Base-by-base conservation (phyloP, 2,329 filamentous ascomycete species). In the Phaeophleospora eucalypticola region DNA sequence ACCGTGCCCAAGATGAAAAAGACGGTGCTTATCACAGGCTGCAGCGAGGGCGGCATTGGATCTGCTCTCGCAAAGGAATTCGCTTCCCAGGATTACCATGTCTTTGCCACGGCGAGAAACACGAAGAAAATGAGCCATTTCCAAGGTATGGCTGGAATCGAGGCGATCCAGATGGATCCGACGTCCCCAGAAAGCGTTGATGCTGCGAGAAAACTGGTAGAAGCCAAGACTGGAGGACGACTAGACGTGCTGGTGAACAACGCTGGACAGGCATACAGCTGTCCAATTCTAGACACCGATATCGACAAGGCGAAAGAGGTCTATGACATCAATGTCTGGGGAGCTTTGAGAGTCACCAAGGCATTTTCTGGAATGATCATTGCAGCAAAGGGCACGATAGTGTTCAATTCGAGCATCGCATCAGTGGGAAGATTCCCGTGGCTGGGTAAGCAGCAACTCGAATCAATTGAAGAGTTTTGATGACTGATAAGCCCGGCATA, bases 251-350 rank as follows among this genome's bases (percentile, higher is more conserved):
- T 45, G 14, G 29, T 45, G 24, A 45, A 45, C 36, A 45, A 45
- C 27, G 41, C 36, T 20, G 43, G 43, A n/a, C 36, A 36, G 4
- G 43, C 43, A 14, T 40, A 40, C 15, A 32, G 36, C 10, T 36
- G 21, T 3, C 43, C 43, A 15, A 19, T 33, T 4, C 43, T 45
- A 1, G 43, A 45, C 12, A 45, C 43, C 14, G 37, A 41, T 24
- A 10, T 45, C 9, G 15, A 17, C 2, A 29, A 34, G 4, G 18
- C 37, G 16, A 19, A 37, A 24, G 24, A 32, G 15, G 10, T 45
- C 10, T 73, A 69, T 57, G 71, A 76, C 40, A 69, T 77, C 43
- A 80, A 80, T 48, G 56, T 78, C 19, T 71, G 71, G 29, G 76
- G 77, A 0, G 62, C 56, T 1, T 56, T 63, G 41, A 49, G 57